Conservation (phyloP, 805 yeast genomes). For the Diddensiella transvaalensis region DNA sequence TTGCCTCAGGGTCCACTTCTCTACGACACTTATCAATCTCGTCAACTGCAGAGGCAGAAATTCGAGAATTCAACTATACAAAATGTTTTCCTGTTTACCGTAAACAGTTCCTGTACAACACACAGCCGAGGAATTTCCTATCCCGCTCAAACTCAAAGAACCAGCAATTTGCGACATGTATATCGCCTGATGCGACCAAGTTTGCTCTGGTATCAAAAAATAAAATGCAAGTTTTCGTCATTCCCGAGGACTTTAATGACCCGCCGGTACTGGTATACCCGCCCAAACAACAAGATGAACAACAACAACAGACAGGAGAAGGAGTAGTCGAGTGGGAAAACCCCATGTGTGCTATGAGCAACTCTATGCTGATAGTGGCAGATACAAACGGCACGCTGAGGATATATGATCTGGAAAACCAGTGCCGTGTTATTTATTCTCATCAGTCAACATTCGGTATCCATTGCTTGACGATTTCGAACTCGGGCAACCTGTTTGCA, state of each 20-base stretch:
- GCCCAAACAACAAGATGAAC: neutral
- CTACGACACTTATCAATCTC: slow-evolving; percentile 1
- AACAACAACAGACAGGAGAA: slow-evolving; percentile 3
- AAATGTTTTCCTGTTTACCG: slow-evolving; percentile 83
- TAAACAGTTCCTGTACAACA: slow-evolving; percentile 50
- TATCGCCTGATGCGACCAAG: slow-evolving; percentile 59
- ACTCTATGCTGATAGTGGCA: slow-evolving; percentile 57
- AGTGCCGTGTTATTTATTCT: slow-evolving; percentile 54
- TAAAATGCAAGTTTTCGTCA: slow-evolving; percentile 70
- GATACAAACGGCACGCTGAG: slow-evolving; percentile 71
- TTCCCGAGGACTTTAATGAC: slow-evolving; percentile 42
- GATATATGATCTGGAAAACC: slow-evolving; percentile 52
- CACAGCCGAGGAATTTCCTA: slow-evolving; percentile 49
- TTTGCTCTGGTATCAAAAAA: slow-evolving; percentile 64
- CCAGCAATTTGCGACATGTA: slow-evolving; percentile 51
- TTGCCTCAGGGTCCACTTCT: slow-evolving; percentile 3
- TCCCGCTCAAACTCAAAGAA: slow-evolving; percentile 40
- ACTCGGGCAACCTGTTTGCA: slow-evolving; percentile 61
- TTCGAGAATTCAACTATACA: slow-evolving; percentile 47
- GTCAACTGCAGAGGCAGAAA: slow-evolving; percentile 14
- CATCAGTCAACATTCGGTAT: slow-evolving; percentile 71
- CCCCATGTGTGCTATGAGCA: slow-evolving; percentile 44
- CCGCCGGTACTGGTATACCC: slow-evolving; percentile 50
- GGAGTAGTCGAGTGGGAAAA: slow-evolving; percentile 18
- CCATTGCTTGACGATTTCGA: slow-evolving; percentile 70